Conservation (phyloP, 352 stramenopile genomes). For the Phytopythium boreale region DNA sequence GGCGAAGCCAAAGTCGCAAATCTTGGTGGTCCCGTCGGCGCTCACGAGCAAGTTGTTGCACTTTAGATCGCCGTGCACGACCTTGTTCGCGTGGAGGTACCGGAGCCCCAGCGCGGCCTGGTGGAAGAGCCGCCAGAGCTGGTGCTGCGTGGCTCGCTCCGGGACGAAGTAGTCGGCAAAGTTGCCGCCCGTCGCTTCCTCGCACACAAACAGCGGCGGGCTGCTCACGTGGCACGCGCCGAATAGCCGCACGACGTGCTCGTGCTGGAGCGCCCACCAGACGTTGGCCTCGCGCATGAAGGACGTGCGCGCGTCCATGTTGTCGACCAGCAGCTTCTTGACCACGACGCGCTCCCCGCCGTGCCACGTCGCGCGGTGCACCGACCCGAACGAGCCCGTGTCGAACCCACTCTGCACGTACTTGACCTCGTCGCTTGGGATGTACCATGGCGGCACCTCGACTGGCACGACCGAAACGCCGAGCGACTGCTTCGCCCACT, state of each 20-base stretch:
- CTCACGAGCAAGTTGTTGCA: constrained; percentile 76
- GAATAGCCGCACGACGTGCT: constrained; percentile 30
- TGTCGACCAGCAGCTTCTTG: constrained; percentile 22
- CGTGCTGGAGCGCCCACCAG: constrained; percentile 26
- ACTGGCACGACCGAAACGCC: background rate
- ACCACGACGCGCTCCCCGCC: constrained; percentile 21
- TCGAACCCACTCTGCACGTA: constrained; percentile 11
- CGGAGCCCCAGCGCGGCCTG: constrained; percentile 34
- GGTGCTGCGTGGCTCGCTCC: background rate
- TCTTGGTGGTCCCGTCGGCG: constrained; percentile 17
- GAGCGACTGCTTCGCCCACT: constrained; percentile 1
- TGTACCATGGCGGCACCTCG: constrained; percentile 14
- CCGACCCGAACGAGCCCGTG: constrained; percentile 12
- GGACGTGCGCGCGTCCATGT: constrained; percentile 8
- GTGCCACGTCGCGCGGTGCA: constrained; percentile 13
- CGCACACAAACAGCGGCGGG: constrained; percentile 25
- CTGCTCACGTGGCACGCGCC: constrained; percentile 32
- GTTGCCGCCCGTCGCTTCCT: constrained; percentile 18
- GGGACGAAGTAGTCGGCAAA: constrained; percentile 20
- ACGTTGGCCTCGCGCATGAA: constrained; percentile 29
- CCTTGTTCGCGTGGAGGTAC: constrained; percentile 52
- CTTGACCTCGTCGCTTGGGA: constrained; percentile 17
- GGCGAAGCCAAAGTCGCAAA: constrained; percentile 30
- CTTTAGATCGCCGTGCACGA: constrained; percentile 85
- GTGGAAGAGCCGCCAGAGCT: constrained; percentile 24